A percentile compares a stretch with the other conserved stretches of the same genome.
Evolutionary conservation across 2,329 filamentous ascomycete genomes (phyloP).

Genomic region (Aspergillus calidoustus): DNA sequence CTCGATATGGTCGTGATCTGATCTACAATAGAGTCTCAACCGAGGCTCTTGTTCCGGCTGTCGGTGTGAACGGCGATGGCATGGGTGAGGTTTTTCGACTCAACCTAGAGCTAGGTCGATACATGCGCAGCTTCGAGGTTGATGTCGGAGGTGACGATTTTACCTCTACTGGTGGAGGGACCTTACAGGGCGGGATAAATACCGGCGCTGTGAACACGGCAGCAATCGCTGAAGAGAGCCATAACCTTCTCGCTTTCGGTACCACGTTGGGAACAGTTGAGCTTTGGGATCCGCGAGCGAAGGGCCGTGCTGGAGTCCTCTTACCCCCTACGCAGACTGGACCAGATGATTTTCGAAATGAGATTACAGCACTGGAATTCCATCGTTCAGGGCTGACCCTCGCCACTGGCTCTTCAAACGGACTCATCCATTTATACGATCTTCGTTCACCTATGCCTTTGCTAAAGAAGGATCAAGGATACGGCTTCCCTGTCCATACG

Average conservation of each 20-base stretch:
- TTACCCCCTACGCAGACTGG: slow-evolving; percentile 56
- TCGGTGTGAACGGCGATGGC: slow-evolving; percentile 83
- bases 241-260: slow-evolving; percentile 90
- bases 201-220: slow-evolving; percentile 86
- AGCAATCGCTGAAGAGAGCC: slow-evolving; percentile 83
- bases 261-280: slow-evolving; percentile 95
- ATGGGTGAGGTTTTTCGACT: slow-evolving; percentile 90
- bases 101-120: slow-evolving; percentile 88
- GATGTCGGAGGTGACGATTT: slow-evolving; percentile 86
- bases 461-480: slow-evolving; percentile 92
- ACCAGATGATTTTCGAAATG: slow-evolving; percentile 51
- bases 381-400: slow-evolving; percentile 81
- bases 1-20: slow-evolving; percentile 88
- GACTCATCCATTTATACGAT: slow-evolving; percentile 89
- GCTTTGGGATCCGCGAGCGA: slow-evolving; percentile 90
- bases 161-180: slow-evolving; percentile 66
- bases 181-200: slow-evolving; percentile 83
- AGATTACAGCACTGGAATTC: slow-evolving; percentile 88
- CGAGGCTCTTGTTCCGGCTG: slow-evolving; percentile 84
- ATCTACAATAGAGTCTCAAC: slow-evolving; percentile 80
- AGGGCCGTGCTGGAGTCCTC: slow-evolving; percentile 78
- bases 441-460: slow-evolving; percentile 84
- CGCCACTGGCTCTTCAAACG: slow-evolving; percentile 84
- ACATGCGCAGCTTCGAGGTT: slow-evolving; percentile 91
- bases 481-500: slow-evolving; percentile 89